Evolutionary conservation across 2,329 filamentous ascomycete species (phyloP).

Genomic region (Aureobasidium subglaciale): DNA sequence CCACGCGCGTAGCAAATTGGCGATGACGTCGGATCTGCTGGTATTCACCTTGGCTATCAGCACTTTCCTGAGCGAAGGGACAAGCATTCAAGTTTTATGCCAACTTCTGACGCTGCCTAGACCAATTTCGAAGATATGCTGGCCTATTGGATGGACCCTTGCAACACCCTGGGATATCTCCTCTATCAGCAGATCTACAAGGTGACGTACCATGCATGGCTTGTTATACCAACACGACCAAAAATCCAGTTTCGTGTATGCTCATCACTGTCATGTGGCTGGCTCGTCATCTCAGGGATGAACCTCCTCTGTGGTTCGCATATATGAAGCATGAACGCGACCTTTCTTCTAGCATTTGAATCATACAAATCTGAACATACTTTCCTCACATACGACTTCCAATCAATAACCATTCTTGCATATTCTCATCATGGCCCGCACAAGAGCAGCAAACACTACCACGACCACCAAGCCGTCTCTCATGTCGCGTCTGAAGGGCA

Average conservation of each 20-base stretch:
- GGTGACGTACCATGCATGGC: conserved; percentile 7
- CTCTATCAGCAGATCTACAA: background rate
- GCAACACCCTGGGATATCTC: background rate
- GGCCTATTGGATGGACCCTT: background rate
- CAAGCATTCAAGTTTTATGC: background rate
- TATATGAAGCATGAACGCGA: background rate
- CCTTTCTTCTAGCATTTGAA: background rate
- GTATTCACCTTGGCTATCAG: background rate
- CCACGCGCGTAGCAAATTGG: background rate
- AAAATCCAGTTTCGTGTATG: conserved; percentile 9
- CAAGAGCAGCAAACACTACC: conserved; percentile 13
- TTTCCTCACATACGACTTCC: background rate
- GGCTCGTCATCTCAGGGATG: background rate
- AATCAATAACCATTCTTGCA: background rate
- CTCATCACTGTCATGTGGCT: conserved; percentile 7
- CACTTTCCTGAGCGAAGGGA: background rate
- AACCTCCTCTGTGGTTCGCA: background rate
- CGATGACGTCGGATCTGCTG: conserved; percentile 7
- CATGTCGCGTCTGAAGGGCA: conserved; percentile 46
- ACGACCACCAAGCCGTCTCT: conserved; percentile 44
- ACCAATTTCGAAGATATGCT: background rate
- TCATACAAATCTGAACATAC: background rate
- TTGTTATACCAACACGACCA: background rate
- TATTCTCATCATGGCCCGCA: conserved; percentile 5
- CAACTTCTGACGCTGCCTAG: background rate